Percentiles rank a stretch among this genome's conserved stretches.
Evolutionary conservation across 352 stramenopile species (phyloP).

Genomic region (Phytophthora tubulina): DNA sequence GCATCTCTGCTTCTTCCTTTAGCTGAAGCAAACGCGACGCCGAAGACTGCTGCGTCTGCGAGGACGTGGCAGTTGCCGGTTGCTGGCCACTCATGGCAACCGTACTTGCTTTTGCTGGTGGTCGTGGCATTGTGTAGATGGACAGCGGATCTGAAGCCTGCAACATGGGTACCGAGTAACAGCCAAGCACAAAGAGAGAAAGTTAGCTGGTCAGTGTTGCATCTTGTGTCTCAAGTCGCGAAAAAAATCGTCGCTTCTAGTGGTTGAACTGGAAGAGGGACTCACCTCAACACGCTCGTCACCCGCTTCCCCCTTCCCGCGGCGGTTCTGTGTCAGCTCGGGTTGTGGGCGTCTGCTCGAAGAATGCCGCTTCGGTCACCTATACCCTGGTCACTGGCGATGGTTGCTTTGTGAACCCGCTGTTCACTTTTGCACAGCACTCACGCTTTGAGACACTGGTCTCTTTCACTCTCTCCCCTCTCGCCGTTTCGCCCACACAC

Average conservation of each 20-base stretch:
- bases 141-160: conserved; percentile 19
- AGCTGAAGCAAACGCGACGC: conserved; percentile 35
- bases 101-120: conserved; percentile 29
- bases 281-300: conserved; percentile 32
- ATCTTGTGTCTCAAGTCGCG: conserved; percentile 19
- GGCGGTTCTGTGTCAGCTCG: conserved; percentile 42
- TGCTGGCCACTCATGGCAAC: conserved; percentile 30
- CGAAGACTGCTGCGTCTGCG: conserved; percentile 22
- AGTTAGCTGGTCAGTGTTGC: conserved; percentile 27
- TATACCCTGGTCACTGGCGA: conserved; percentile 41
- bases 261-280: conserved; percentile 2
- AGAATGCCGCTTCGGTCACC: conserved; percentile 58
- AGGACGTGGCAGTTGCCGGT: conserved; percentile 2
- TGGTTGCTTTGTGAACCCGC: conserved; percentile 19
- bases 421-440: not conserved
- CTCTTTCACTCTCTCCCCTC: conserved; percentile 31
- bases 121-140: conserved; percentile 39
- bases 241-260: conserved; percentile 24
- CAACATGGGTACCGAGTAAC: conserved; percentile 16
- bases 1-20: conserved; percentile 43
- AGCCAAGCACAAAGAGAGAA: conserved; percentile 6
- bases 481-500: conserved; percentile 36
- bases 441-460: conserved; percentile 29
- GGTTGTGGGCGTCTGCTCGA: conserved; percentile 45
- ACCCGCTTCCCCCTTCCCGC: conserved; percentile 37